Base-by-base conservation (phyloP, 2,329 filamentous ascomycete species). In the Neofusicoccum kwambonambiense region DNA sequence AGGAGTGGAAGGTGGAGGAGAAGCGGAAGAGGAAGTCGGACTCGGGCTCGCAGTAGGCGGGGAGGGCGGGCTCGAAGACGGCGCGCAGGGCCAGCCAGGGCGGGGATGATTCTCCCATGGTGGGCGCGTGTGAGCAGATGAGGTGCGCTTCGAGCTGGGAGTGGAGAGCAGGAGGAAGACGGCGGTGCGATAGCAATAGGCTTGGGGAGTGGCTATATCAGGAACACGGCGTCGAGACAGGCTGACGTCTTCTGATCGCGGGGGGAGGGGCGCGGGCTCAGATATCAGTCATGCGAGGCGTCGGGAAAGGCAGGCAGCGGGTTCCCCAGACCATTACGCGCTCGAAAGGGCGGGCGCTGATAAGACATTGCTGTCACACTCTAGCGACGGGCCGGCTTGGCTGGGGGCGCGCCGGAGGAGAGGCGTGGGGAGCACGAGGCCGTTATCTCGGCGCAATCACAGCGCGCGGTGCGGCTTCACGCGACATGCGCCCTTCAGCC, bases 1-100 rank as follows among this genome's bases (percentile, higher is more conserved):
- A 90, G 67, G 83, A 84, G 70, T 87, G 83, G 67, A 89, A 83
- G 61, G 83, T 79, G 8, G 83, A 82, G 66, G 87, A 89, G 67
- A 90, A 73, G 31, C 78, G 76, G 57, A 81, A 75, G 44, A 90
- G 81, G 70, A 89, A 83, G 45, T 82, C 80, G 69, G 81, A 86
- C 2, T 83, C 80, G 12, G 88, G 88, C 67, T 85, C 81, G 78
- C 88, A 90, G 73, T 86, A 83, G 3, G 79, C 78, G 22, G 87
- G 87, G 65, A 88, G 76, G 19, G 78, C 70, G 12, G 78, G 77
- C 58, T 75, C 65, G 64, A 76, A 63, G 61, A 49, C 54, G 54
- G 54, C n/a, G 54, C 41, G 54, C 39, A 35, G n/a, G 56, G n/a
- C 41, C 42, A 22, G 31, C 56, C 56, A 60, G n/a, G 56, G 56